Conservation (phyloP, 2,329 filamentous ascomycete genomes). For the Elsinoe perseae region DNA sequence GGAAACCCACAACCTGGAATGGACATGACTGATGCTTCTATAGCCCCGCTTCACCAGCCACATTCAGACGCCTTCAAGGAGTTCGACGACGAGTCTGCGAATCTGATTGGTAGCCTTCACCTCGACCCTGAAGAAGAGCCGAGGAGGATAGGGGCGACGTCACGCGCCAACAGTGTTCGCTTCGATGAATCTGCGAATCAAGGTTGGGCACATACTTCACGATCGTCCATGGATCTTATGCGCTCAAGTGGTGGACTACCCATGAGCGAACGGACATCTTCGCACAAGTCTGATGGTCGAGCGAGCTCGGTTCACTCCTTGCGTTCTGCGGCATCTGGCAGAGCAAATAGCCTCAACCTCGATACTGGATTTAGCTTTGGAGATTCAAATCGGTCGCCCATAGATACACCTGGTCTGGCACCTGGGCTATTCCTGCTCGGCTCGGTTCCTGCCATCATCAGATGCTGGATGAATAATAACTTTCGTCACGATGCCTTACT, state of each 20-base stretch:
- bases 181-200: constrained; percentile 95
- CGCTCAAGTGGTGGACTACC: constrained; percentile 71
- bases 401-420: constrained; percentile 66
- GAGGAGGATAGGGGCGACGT: constrained; percentile 75
- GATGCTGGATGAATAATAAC: constrained; percentile 86
- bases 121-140: constrained; percentile 83
- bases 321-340: constrained; percentile 66
- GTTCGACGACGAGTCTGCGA: constrained; percentile 79
- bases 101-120: constrained; percentile 70
- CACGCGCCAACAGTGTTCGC: constrained; percentile 90
- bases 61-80: constrained; percentile 80
- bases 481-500: constrained; percentile 84
- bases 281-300: constrained; percentile 90
- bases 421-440: constrained; percentile 80
- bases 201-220: constrained; percentile 73
- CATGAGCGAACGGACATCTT: constrained; percentile 83
- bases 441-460: constrained; percentile 84
- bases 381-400: constrained; percentile 60
- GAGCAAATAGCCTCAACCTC: constrained; percentile 80
- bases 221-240: constrained; percentile 75
- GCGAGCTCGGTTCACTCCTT: constrained; percentile 82
- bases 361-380: constrained; percentile 62
- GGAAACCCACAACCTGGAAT: constrained; percentile 24
- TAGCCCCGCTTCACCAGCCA: constrained; percentile 72
- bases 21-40: constrained; percentile 13